Percentiles rank a stretch among this genome's conserved stretches.
These are phyloP conservation scores for Penicillium sp. DNA, from an alignment of 2,329 filamentous ascomycete species.

Conservation along the genomic window DNA sequence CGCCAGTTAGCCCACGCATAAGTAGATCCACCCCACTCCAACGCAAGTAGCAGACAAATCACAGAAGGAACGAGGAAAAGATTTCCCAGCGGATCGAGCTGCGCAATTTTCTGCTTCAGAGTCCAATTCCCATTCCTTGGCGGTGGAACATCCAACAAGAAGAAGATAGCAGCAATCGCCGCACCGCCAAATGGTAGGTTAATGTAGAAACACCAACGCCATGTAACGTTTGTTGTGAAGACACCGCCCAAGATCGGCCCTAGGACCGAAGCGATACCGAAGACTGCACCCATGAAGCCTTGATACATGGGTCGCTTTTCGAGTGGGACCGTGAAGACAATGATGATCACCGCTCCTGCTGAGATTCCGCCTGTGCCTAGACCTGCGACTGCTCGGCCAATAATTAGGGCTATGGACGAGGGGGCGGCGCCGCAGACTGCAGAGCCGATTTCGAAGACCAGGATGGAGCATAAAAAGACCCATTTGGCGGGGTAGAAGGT, in stretches of 20 bases:
- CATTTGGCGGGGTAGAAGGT: slow-evolving; percentile 37
- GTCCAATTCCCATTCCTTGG: neutral
- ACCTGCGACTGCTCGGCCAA: slow-evolving; percentile 37
- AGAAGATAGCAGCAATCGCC: slow-evolving; percentile 24
- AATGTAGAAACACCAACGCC: slow-evolving; percentile 47
- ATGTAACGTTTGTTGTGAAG: slow-evolving; percentile 47
- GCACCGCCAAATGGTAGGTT: slow-evolving; percentile 27
- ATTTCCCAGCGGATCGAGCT: neutral
- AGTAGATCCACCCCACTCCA: slow-evolving; percentile 25
- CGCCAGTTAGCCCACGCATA: slow-evolving; percentile 24
- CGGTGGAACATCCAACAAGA: slow-evolving; percentile 13
- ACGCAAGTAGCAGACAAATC: slow-evolving; percentile 23
- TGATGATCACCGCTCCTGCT: slow-evolving; percentile 31
- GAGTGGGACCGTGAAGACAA: slow-evolving; percentile 33
- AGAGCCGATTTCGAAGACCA: slow-evolving; percentile 41
- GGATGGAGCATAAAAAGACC: slow-evolving; percentile 32
- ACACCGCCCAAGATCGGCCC: slow-evolving; percentile 44
- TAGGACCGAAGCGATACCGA: slow-evolving; percentile 33
- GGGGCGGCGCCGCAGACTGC: slow-evolving; percentile 33
- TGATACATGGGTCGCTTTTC: slow-evolving; percentile 32
- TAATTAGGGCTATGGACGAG: slow-evolving; percentile 30
- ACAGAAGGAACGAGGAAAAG: slow-evolving; percentile 29
- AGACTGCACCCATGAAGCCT: slow-evolving; percentile 36
- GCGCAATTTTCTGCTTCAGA: neutral
- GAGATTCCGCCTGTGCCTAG: slow-evolving; percentile 31